Conservation (phyloP, 805 yeast species). For the Candida sakaeoensis region DNA sequence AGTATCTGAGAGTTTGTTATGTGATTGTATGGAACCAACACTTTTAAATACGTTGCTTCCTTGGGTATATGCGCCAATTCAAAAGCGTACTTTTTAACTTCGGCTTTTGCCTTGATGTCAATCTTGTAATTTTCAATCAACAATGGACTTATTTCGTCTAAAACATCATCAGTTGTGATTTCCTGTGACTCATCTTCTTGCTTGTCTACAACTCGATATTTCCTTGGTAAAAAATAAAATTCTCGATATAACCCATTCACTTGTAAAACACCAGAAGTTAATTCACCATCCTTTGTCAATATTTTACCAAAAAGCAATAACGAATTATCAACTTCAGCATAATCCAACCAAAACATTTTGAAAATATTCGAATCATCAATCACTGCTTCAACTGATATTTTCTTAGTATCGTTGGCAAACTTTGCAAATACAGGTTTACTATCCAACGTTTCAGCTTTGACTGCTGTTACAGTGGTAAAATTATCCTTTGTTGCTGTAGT, state of each 20-base stretch:
- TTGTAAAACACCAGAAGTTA: conserved; percentile 75
- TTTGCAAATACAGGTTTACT: conserved; percentile 18
- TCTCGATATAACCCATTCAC: conserved; percentile 67
- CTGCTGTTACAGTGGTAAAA: conserved; percentile 34
- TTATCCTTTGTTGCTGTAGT: conserved; percentile 29
- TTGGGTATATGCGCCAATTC: conserved; percentile 77
- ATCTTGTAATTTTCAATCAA: conserved; percentile 62
- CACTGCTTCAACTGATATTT: conserved; percentile 24
- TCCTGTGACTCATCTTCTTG: conserved; percentile 25
- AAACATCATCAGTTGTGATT: conserved; percentile 56
- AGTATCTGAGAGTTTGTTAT: conserved; percentile 48
- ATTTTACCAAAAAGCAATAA: conserved; percentile 81
- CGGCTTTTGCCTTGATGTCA: conserved; percentile 66
- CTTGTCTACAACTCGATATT: conserved; percentile 38
- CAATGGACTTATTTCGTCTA: conserved; percentile 70
- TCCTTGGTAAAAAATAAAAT: conserved; percentile 73
- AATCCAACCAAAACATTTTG: conserved; percentile 88
- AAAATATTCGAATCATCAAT: conserved; percentile 39
- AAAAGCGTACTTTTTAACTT: conserved; percentile 79
- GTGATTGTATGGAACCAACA: conserved; percentile 70
- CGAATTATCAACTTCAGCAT: conserved; percentile 67
- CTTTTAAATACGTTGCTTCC: conserved; percentile 75
- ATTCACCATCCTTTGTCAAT: conserved; percentile 50
- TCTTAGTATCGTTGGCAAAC: conserved; percentile 28
- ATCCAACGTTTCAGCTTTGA: conserved; percentile 27